A percentile compares a stretch with the other conserved stretches of the same genome.
These are phyloP conservation scores for Podospora anserina DNA, from an alignment of 495 filamentous ascomycete genomes.

Conservation along the genomic window DNA sequence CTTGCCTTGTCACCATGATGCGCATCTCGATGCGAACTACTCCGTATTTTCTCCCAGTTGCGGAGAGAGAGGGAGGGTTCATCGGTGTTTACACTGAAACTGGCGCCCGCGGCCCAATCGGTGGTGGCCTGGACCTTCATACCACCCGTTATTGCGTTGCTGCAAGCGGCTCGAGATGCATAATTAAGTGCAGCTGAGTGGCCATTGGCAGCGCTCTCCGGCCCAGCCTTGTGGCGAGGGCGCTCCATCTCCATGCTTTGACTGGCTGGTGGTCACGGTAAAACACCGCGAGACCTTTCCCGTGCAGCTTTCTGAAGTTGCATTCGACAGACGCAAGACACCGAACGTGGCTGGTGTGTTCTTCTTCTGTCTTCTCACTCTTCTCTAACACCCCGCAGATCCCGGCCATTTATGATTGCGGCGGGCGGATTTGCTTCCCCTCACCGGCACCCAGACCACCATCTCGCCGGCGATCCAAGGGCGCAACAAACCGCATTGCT, in stretches of 20 bases:
- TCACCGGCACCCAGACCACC: neutral
- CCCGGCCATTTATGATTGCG: slow-evolving; percentile 3
- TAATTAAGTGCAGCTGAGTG: slow-evolving; percentile 32
- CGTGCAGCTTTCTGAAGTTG: neutral
- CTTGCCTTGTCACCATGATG: neutral
- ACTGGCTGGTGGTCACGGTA: slow-evolving; percentile 29
- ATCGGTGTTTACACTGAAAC: slow-evolving; percentile 26
- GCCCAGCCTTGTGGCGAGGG: slow-evolving; percentile 34
- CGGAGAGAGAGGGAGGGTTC: slow-evolving; percentile 1
- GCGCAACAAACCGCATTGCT: slow-evolving; percentile 6
- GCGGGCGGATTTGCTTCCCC: neutral
- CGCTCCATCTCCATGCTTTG: slow-evolving; percentile 18
- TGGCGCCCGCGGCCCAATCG: slow-evolving; percentile 25
- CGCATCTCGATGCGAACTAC: neutral
- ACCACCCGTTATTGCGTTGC: slow-evolving; percentile 21
- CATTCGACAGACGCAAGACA: slow-evolving; percentile 14
- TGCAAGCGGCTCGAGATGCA: slow-evolving; percentile 32
- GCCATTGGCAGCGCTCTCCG: slow-evolving; percentile 23
- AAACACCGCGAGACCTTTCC: slow-evolving; percentile 26
- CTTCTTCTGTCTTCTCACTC: neutral
- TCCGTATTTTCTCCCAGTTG: too few relatives aligned
- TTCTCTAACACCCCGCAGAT: slow-evolving; percentile 2
- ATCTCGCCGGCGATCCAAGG: slow-evolving; percentile 3
- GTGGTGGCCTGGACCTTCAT: slow-evolving; percentile 16
- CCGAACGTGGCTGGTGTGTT: slow-evolving; percentile 13